Conservation (phyloP, 352 stramenopile genomes). For the Globisporangium irregulare region DNA sequence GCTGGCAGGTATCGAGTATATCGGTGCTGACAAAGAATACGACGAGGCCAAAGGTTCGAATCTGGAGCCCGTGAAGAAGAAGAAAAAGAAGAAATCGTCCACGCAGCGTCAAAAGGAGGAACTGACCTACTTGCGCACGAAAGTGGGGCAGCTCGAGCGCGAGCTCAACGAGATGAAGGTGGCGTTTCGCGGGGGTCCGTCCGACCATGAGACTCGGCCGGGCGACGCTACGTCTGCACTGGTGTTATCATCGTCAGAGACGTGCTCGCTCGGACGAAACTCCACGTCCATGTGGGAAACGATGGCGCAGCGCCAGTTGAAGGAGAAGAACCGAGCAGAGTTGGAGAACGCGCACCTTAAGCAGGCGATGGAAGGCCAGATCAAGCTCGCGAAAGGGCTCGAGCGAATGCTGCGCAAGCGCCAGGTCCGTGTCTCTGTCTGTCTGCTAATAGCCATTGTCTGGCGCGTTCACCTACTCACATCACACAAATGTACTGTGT, state of each 20-base stretch:
- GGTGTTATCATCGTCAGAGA: neutral
- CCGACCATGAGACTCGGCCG: neutral
- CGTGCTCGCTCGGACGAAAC: neutral
- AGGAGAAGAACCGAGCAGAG: conserved; percentile 4
- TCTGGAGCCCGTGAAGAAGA: neutral
- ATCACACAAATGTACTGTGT: neutral
- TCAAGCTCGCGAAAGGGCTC: neutral
- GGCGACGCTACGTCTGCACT: neutral
- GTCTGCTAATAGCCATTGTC: neutral
- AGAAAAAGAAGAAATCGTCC: conserved; percentile 28
- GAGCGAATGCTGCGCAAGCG: conserved; percentile 8
- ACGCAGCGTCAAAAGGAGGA: conserved; percentile 54
- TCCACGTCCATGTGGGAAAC: conserved; percentile 1
- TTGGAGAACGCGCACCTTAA: conserved; percentile 11
- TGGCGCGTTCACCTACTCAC: neutral
- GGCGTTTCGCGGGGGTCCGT: neutral
- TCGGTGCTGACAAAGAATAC: neutral
- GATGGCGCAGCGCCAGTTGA: neutral
- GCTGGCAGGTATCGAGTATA: neutral
- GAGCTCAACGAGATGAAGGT: conserved; percentile 21
- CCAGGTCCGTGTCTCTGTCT: neutral
- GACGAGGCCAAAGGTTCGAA: too few species aligned
- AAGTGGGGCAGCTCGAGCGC: conserved; percentile 43
- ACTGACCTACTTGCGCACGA: conserved; percentile 34
- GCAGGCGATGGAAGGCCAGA: neutral